Evolutionary conservation across 192 early-diverging fungal genomes (phyloP), one percentile per base, ranked within the genome.

Genomic region (Rhizoclosmatium globosum): DNA sequence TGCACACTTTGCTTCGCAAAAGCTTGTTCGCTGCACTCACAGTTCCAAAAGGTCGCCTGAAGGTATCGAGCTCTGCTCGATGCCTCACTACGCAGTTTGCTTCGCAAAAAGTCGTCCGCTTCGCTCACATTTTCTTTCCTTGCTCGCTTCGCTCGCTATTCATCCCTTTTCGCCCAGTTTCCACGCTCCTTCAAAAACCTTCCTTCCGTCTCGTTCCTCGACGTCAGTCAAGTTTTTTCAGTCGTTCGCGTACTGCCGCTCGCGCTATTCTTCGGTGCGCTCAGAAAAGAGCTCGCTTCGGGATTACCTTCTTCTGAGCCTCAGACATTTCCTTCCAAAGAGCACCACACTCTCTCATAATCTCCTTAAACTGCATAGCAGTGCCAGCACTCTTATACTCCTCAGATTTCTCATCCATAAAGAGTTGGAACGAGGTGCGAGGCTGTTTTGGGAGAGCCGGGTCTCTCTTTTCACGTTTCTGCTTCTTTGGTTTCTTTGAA

Each of bases 401-500:
- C 4, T 6, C 60, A 6, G 6, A 4, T 38, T 4, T 38, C 9
- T 62, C n/a, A 21, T 62, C 4, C 60, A 62, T 62, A 21, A 62
- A 62, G 9, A 62, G 31, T 4, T 38, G 60, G 60, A 62, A 62
- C 21, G 60, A 62, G 4, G 60, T 71, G 69, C 47, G 3, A 21
- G 69, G 69, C 45, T 19, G 47, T 38, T 47, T 47, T 19, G 69
- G 69, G 11, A 47, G 48, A 56, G 21, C 21, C 11, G 69, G 69
- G 48, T 71, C 69, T 31, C 69, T 31, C 39, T 71, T 71, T 7
- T 3, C n/a, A 45, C 69, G 69, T 45, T 47, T 47, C 69, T 3
- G 4, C 60, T 62, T 62, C 60, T 62, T 62, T 17, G 6, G 7
- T 21, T 62, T 62, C n/a, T n/a, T n/a, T n/a, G n/a, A n/a, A n/a